Percentiles rank a stretch among this genome's conserved stretches.
Evolutionary conservation across 192 early-diverging fungal genomes (phyloP).

Genomic region (Fimicolochytrium jonesii): DNA sequence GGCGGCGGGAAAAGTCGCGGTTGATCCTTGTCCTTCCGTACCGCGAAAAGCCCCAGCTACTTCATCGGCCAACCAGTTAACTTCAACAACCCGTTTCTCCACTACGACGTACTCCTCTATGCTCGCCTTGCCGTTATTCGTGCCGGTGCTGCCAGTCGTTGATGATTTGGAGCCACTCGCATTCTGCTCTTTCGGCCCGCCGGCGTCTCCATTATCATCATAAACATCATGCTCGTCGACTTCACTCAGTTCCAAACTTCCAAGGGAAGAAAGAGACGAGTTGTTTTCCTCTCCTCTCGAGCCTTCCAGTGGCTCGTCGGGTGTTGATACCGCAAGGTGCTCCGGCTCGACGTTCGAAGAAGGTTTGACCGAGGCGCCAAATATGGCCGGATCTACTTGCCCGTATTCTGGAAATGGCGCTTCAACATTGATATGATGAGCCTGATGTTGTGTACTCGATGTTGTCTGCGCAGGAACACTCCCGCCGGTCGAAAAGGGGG

Average conservation of each 20-base stretch:
- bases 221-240: slow-evolving; percentile 29
- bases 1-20: too few relatives aligned
- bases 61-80: slow-evolving; percentile 48
- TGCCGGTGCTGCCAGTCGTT: not conserved
- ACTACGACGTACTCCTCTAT: slow-evolving; percentile 54
- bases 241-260: slow-evolving; percentile 39
- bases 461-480: too few relatives aligned
- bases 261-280: slow-evolving; percentile 31
- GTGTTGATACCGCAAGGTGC: too few relatives aligned
- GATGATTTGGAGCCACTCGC: not conserved
- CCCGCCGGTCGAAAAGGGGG: too few relatives aligned
- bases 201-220: not conserved
- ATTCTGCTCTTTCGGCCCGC: not conserved
- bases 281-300: not conserved
- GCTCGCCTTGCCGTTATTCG: slow-evolving; percentile 6
- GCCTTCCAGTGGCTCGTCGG: too few relatives aligned
- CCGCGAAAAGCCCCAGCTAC: slow-evolving; percentile 19
- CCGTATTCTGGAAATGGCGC: slow-evolving; percentile 35
- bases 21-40: too few relatives aligned
- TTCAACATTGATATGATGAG: slow-evolving; percentile 5
- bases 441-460: too few relatives aligned
- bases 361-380: too few relatives aligned
- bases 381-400: slow-evolving; percentile 11
- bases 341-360: too few relatives aligned
- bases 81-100: slow-evolving; percentile 46